These are phyloP conservation scores for Apiospora hydei DNA, from an alignment of 2,329 filamentous ascomycete genomes.

Conservation along the genomic window DNA sequence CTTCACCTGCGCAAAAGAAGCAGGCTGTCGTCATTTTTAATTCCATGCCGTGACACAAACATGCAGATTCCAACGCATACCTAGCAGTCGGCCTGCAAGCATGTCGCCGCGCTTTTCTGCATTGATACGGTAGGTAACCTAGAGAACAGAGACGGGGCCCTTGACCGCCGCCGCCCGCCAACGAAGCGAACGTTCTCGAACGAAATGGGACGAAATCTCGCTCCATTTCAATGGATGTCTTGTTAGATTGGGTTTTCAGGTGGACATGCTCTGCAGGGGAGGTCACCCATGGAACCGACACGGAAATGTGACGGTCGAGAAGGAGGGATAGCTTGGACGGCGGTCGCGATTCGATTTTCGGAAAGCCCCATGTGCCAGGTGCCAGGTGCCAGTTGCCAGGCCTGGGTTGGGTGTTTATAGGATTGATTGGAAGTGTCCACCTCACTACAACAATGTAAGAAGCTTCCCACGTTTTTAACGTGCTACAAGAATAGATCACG, in stretches of 20 bases:
- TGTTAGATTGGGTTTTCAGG: conserved; percentile 7
- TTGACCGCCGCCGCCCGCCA: background rate
- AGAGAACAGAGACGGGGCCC: background rate
- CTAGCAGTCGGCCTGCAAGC: background rate
- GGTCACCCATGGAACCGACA: background rate
- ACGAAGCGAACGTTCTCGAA: background rate
- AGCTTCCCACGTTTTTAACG: conserved; percentile 13
- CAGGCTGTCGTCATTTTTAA: conserved; percentile 17
- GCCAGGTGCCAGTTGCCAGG: too few relatives aligned
- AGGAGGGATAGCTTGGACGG: conserved; percentile 2
- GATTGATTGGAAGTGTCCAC: background rate
- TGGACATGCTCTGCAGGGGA: background rate
- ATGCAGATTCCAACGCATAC: background rate
- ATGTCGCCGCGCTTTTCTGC: background rate
- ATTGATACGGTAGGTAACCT: too few relatives aligned
- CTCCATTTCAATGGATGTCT: background rate
- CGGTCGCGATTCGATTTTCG: background rate
- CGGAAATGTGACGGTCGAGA: background rate
- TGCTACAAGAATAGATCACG: conserved; percentile 5
- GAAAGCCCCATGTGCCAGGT: background rate
- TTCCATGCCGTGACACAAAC: background rate
- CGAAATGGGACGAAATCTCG: conserved; percentile 3
- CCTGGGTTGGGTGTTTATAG: background rate
- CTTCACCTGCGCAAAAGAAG: conserved; percentile 1
- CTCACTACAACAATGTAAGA: background rate